phyloP scores from a whole-genome alignment of 1,139 yeast genomes.

The Debaryomyces psychrophilus region DNA sequence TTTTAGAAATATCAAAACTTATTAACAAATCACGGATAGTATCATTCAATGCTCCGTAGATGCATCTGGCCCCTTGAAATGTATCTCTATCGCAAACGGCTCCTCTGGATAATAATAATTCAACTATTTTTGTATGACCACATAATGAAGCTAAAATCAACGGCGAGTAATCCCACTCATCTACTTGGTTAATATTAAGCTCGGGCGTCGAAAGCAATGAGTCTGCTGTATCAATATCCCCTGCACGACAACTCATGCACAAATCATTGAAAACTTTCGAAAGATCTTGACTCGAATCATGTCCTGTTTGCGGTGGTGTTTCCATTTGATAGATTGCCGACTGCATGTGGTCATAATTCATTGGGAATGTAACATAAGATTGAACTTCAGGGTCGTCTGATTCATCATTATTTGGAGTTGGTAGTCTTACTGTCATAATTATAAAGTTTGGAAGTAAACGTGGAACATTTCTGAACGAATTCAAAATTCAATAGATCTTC shows the following conservation, averaged over 20 bases:
- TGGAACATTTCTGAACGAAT: neutral
- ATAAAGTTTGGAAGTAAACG: neutral
- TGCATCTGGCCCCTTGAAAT: slow-evolving; percentile 77
- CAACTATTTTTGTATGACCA: slow-evolving; percentile 69
- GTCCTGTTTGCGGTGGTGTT: neutral
- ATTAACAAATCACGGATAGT: slow-evolving; percentile 59
- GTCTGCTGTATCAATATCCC: slow-evolving; percentile 68
- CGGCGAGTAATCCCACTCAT: slow-evolving; percentile 76
- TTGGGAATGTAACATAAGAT: slow-evolving; percentile 8
- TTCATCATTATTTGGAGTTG: slow-evolving; percentile 1
- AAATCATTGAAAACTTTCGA: slow-evolving; percentile 41
- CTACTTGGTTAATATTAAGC: slow-evolving; percentile 62
- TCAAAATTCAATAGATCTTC: neutral
- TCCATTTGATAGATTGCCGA: slow-evolving; percentile 8
- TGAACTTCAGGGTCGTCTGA: neutral
- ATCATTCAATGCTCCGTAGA: slow-evolving; percentile 77
- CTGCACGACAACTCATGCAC: slow-evolving; percentile 69
- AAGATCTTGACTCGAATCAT: neutral
- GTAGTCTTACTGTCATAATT: slow-evolving; percentile 1
- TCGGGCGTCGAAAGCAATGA: slow-evolving; percentile 55
- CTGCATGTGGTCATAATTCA: slow-evolving; percentile 12
- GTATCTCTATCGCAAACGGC: slow-evolving; percentile 81
- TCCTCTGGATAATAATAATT: slow-evolving; percentile 59
- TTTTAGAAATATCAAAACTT: slow-evolving; percentile 67
- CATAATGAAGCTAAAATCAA: slow-evolving; percentile 72